Conservation (phyloP, 257 asterid species). For the Fraxinus pennsylvanica region DNA sequence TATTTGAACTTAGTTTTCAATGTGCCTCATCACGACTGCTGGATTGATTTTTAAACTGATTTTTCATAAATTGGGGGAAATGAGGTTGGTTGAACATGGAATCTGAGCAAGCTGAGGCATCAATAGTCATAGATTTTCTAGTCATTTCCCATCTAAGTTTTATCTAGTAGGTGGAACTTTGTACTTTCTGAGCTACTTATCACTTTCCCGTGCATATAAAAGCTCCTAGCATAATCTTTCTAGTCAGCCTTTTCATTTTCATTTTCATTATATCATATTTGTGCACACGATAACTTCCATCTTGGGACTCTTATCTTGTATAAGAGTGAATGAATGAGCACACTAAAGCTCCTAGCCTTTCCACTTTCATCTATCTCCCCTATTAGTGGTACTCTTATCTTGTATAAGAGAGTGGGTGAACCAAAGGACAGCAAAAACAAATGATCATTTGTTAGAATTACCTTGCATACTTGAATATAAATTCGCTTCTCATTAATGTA, state of each 20-base stretch:
- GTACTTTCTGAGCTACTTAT: background rate
- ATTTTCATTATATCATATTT: background rate
- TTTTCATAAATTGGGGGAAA: background rate
- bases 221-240: background rate
- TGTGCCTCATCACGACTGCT: background rate
- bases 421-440: background rate
- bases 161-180: background rate
- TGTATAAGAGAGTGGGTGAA: background rate
- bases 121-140: background rate
- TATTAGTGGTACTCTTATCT: background rate
- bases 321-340: background rate
- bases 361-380: background rate
- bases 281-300: background rate
- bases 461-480: background rate
- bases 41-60: background rate
- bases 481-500: background rate
- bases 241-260: background rate
- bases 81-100: background rate
- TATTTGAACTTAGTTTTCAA: background rate
- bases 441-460: background rate
- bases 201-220: background rate
- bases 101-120: background rate
- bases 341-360: background rate
- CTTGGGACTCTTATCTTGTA: background rate
- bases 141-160: background rate